Evolutionary conservation across 2,329 filamentous ascomycete species (phyloP), one percentile per base, ranked within the genome.

Genomic region (Acrodontium crateriforme): DNA sequence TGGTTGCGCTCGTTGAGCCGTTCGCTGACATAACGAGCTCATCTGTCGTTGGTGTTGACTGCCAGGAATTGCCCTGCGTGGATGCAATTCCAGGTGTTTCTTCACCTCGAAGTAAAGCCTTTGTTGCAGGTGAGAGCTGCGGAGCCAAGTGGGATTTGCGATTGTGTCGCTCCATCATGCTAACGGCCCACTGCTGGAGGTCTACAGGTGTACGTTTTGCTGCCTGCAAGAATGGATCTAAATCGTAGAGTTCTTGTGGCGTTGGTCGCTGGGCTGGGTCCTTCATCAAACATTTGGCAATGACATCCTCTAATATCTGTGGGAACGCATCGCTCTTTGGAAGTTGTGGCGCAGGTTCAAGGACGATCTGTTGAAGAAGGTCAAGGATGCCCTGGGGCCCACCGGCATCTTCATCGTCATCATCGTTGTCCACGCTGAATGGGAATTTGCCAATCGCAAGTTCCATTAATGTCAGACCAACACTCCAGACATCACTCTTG

Each of bases 401-500:
- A 16, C 68, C 69, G 28, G 69, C 66, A 27, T 74, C 73, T 33
- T 73, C 66, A 34, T 70, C 69, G 29, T 70, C 70, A 28, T 77
- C 76, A 39, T 87, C 78, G 29, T 76, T 76, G 38, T 85, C 78
- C 31, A 92, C 82, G 44, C 73, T 82, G 52, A 98, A 98, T 1
- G 89, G 89, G 49, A 98, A 98, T 49, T 91, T 85, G 40, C 89
- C 89, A 49, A 98, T 94, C 18, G 89, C 89, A 42, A 98, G 62
- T 57, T 98, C 89, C 85, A 98, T 95, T 37, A 98, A 74, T 1
- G 78, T 78, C 41, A 98, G 63, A 17, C 89, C 89, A 38, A 94
- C 91, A 68, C 85, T 94, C 89, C 89, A 98, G 3, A 98, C 89
- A 53, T 98, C 89, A 9, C 85, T 94, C 56, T 94, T 94, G 47